Evolutionary conservation across 495 filamentous ascomycete species (phyloP), one percentile per base, ranked within the genome.

Genomic region (Cercophora scortea): DNA sequence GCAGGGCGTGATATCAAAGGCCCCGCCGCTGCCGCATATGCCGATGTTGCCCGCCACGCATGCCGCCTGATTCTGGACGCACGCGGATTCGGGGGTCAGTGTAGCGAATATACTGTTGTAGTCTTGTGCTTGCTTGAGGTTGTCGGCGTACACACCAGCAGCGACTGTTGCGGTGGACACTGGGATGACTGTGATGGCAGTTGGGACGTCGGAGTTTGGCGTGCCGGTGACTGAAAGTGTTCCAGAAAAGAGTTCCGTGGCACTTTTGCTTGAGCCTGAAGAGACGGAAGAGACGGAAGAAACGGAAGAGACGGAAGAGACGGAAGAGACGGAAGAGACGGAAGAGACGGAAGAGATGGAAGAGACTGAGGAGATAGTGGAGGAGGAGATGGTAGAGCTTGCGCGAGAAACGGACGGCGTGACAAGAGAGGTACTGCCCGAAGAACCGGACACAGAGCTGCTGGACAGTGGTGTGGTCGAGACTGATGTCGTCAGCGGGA

Each of bases 21-120:
- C 53, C 43, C 61, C 63, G 15, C 53, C 50, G 53, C 35, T 49
- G 38, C 56, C 49, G 53, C 72, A 75, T 10, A 44, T 54, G 4
- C 52, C 69, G 6, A 69, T 55, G 8, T 59, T 62, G 17, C 71
- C 68, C 8, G 62, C 55, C 42, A 76, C 60, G 44, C 73, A 76
- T 8, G 72, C 73, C 8, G 63, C 64, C 48, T 76, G 72, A 34
- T 60, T 61, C 5, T 39, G 19, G 4, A n/a, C 45, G 49, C 73
- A 76, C 43, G 66, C 63, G 0, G 68, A 64, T 16, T 72, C 39
- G 25, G 61, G 53, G 10, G 62, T 70, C n/a, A 75, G 48, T n/a
- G 47, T 57, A n/a, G 63, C 53, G 43, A 70, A 75, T 16, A 71
- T 42, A 18, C 50, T 15, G 52, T 76, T 76, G 53, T 63, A 69